phyloP scores from a whole-genome alignment of 805 yeast genomes.

The Lipomyces lipofer region DNA sequence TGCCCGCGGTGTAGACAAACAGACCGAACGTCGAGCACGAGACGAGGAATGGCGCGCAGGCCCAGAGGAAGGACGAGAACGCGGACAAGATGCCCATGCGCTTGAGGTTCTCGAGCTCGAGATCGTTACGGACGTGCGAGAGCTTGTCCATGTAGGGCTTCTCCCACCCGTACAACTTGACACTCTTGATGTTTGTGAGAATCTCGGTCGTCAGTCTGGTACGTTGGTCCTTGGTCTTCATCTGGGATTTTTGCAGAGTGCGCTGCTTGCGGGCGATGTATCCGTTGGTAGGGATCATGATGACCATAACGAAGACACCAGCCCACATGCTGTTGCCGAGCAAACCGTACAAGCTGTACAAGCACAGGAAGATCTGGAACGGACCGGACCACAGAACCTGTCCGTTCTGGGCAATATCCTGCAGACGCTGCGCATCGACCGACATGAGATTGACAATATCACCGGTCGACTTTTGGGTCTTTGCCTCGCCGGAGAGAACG shows the following conservation, averaged over 20 bases:
- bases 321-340: slow-evolving; percentile 89
- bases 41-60: slow-evolving; percentile 84
- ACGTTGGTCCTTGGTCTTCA: slow-evolving; percentile 91
- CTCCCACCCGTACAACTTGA: slow-evolving; percentile 97
- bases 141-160: slow-evolving; percentile 73
- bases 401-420: slow-evolving; percentile 69
- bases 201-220: slow-evolving; percentile 86
- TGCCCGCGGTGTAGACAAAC: slow-evolving; percentile 60
- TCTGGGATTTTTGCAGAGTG: slow-evolving; percentile 74
- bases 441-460: slow-evolving; percentile 76
- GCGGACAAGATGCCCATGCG: slow-evolving; percentile 74
- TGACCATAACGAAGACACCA: slow-evolving; percentile 76
- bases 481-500: slow-evolving; percentile 63
- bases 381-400: slow-evolving; percentile 93
- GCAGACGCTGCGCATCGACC: slow-evolving; percentile 69
- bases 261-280: slow-evolving; percentile 66
- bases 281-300: slow-evolving; percentile 83
- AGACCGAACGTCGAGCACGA: slow-evolving; percentile 86
- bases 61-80: slow-evolving; percentile 72
- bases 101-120: slow-evolving; percentile 68
- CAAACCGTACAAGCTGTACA: slow-evolving; percentile 68
- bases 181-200: slow-evolving; percentile 84
- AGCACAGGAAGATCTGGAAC: slow-evolving; percentile 78
- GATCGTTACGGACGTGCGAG: slow-evolving; percentile 84
- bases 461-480: slow-evolving; percentile 64